These are phyloP conservation scores for Naematelia aurantialba DNA, from an alignment of 768 basidiomycete genomes.

Conservation along the genomic window DNA sequence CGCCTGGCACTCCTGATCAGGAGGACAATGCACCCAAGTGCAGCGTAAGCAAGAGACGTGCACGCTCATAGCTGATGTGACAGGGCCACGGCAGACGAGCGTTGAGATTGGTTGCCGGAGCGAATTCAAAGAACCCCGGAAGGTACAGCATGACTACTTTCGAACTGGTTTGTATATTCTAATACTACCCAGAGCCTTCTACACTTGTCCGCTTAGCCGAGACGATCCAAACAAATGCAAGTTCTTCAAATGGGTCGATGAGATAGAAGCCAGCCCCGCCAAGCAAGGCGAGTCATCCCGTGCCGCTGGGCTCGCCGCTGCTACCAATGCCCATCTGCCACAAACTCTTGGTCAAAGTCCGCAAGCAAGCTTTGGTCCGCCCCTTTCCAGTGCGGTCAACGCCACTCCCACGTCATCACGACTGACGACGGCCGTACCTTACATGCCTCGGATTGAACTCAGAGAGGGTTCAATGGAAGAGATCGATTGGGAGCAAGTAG, in stretches of 20 bases:
- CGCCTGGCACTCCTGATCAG: not conserved
- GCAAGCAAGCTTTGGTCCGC: slow-evolving; percentile 13
- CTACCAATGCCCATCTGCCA: slow-evolving; percentile 1
- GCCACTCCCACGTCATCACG: not conserved
- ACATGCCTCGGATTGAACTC: slow-evolving; percentile 2
- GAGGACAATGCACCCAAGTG: slow-evolving; percentile 13
- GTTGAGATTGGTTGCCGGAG: slow-evolving; percentile 23
- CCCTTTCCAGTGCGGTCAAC: not conserved
- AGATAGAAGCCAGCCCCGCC: slow-evolving; percentile 10
- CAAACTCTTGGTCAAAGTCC: slow-evolving; percentile 28
- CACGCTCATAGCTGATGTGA: not conserved
- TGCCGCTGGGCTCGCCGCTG: slow-evolving; percentile 6
- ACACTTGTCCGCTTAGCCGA: slow-evolving; percentile 28
- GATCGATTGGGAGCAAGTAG: slow-evolving; percentile 40
- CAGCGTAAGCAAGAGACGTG: slow-evolving; percentile 8
- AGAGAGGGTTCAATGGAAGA: slow-evolving; percentile 18
- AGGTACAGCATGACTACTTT: slow-evolving; percentile 17
- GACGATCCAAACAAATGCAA: slow-evolving; percentile 38
- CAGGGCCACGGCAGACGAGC: slow-evolving; percentile 34
- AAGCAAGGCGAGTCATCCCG: slow-evolving; percentile 8
- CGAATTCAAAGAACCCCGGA: slow-evolving; percentile 39
- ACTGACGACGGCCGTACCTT: too few species aligned
- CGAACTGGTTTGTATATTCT: not conserved
- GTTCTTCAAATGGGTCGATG: slow-evolving; percentile 45
- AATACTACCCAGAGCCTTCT: slow-evolving; percentile 25